Evolutionary conservation across 2,329 filamentous ascomycete species (phyloP), one percentile per base, ranked within the genome.

Genomic region (Pyrenochaeta sp.): DNA sequence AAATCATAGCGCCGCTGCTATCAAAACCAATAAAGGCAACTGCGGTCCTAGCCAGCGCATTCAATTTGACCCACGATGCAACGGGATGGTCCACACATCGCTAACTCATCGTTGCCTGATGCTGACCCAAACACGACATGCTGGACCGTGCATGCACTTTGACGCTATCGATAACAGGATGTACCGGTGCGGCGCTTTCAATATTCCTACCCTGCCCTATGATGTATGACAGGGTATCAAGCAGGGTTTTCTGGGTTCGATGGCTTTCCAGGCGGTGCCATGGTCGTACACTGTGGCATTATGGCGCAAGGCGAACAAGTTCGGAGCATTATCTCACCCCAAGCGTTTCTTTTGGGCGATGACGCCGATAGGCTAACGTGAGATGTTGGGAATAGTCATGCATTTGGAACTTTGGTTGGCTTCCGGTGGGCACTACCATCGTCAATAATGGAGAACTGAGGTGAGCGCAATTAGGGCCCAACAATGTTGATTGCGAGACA

Each of bases 121-220:
- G 48, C 50, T 60, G 35, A 44, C 43, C 53, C 32, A 54, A 47
- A 47, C 39, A 51, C 29, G 20, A 36, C 50, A 51, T 40, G 30
- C 58, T 41, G 30, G 45, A 27, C 45, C 47, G 29, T 41, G 30
- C 45, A 58, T 64, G 60, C 62, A 61, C 50, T 31, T 49, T 45
- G 30, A 44, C 55, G 54, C 64, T 66, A 68, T 62, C 58, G 61
- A 65, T 61, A 62, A 52, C 48, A 42, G 40, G 36, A 42, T 45
- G 27, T 14, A 58, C 62, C 48, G 37, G 61, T 60, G 33, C 40
- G 60, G 59, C 36, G 37, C 27, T 37, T 55, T 45, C 63, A 66
- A 66, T 64, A 67, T 32, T 62, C 41, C 39, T 10, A 23, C 48
- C 49, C 56, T 54, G 50, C 54, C 51, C 52, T 49, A 58, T 54